These are phyloP conservation scores for Zanthoxylum bungeanum DNA, from an alignment of 345 rosid species.

Conservation along the genomic window DNA sequence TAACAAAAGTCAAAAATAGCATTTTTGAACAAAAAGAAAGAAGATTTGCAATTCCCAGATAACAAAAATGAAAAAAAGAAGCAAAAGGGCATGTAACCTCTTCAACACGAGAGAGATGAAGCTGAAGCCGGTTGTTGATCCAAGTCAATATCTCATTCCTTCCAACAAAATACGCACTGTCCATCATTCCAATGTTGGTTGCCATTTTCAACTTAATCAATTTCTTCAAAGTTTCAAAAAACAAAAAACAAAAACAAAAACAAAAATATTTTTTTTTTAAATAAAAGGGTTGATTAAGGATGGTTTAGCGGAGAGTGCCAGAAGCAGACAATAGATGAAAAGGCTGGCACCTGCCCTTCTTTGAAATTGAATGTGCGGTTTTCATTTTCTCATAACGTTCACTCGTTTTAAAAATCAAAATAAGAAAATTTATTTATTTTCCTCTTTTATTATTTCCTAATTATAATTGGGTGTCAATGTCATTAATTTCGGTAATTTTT, in stretches of 20 bases:
- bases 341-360: no score
- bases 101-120: conserved; percentile 86
- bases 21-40: not conserved
- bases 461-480: no score
- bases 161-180: conserved; percentile 95
- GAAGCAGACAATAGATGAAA: no score
- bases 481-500: no score
- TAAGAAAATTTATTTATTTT: not conserved
- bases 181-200: conserved; percentile 93
- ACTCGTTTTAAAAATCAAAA: not conserved
- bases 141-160: conserved; percentile 88
- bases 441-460: not conserved
- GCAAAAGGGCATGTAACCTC: no score
- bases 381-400: conserved; percentile 15
- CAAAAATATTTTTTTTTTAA: not conserved
- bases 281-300: no score
- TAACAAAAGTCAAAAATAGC: not conserved
- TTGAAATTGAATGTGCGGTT: conserved; percentile 23
- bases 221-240: not conserved
- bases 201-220: conserved; percentile 45
- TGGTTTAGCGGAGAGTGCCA: no score
- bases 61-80: no score
- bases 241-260: not conserved
- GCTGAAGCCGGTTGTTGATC: conserved; percentile 91
- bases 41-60: no score